Base-by-base conservation (phyloP, 2,329 filamentous ascomycete species). In the Fusarium nanum region DNA sequence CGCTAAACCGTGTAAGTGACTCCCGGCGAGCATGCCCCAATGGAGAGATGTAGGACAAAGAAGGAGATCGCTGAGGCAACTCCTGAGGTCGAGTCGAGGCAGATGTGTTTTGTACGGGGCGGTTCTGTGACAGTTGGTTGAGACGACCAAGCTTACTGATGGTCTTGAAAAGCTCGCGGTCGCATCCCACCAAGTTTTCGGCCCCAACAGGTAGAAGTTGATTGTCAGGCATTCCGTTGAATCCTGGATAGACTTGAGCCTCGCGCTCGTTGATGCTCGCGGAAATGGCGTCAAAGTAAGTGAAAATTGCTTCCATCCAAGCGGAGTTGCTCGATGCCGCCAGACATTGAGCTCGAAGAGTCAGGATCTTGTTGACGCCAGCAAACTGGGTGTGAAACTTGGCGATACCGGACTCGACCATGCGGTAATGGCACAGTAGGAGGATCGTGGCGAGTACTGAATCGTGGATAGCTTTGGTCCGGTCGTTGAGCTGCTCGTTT, bases 311-410 rank as follows among this genome's bases (percentile, higher is more conserved):
- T 75, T 97, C 93, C 83, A 97, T 95, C 94, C 94, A 98, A 14
- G 90, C 89, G 62, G 93, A 92, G 65, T 94, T 92, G 53, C 89
- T 88, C 79, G 75, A 89, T 75, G 77, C 86, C 81, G 77, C 61
- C 30, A 74, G 62, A 34, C 74, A 72, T 70, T 91, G 88, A 6
- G 76, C 68, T 63, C 94, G 88, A 82, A 97, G 88, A 6, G 90
- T 88, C 13, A 98, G 86, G 32, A 98, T 89, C 83, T 97, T 97
- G 81, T 94, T 94, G 41, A 98, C 94, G 1, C 95, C 94, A 1
- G 93, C 93, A 75, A 98, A 94, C 77, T 98, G 95, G 0, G 93
- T 96, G 72, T 94, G 93, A 81, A 98, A 98, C 75, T 95, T 95
- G 22, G 93, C 93, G 72, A 98, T 91, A 5, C 95, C 95, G 2